Conservation (phyloP, 805 yeast genomes). For the Candida parachauliodes region DNA sequence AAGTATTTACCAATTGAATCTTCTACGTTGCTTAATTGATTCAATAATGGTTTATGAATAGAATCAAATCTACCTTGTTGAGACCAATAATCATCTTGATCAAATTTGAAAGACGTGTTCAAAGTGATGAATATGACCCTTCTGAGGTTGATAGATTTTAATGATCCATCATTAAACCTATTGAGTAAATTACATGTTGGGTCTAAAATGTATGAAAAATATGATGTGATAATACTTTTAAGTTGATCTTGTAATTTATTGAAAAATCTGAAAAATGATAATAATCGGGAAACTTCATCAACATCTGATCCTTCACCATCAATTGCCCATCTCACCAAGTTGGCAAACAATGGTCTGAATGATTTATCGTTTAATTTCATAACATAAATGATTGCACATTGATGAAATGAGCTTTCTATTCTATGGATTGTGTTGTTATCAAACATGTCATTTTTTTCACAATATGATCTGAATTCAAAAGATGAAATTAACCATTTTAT, state of each 20-base stretch:
- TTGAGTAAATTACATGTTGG: conserved; percentile 56
- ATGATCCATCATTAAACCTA: conserved; percentile 42
- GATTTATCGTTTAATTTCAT: conserved; percentile 91
- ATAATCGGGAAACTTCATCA: conserved; percentile 50
- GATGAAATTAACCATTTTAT: conserved; percentile 65
- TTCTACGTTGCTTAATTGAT: conserved; percentile 67
- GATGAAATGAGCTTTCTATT: conserved; percentile 72
- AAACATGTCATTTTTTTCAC: conserved; percentile 36
- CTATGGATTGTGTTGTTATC: conserved; percentile 74
- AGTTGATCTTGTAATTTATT: conserved; percentile 78
- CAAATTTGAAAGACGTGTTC: conserved; percentile 78
- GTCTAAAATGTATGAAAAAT: conserved; percentile 82
- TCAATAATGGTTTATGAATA: conserved; percentile 57
- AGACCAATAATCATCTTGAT: conserved; percentile 94
- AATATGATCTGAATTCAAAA: conserved; percentile 60
- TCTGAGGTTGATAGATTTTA: conserved; percentile 52
- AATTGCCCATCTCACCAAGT: conserved; percentile 87
- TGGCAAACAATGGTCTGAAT: conserved; percentile 88
- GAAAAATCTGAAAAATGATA: conserved; percentile 81
- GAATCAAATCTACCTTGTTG: conserved; percentile 79
- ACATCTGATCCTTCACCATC: conserved; percentile 69
- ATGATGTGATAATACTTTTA: conserved; percentile 83
- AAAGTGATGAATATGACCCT: conserved; percentile 72
- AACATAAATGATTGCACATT: conserved; percentile 70
- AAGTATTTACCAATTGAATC: conserved; percentile 73